These are phyloP conservation scores for Hygrophorus pudorinus DNA, from an alignment of 768 basidiomycete genomes.

Conservation along the genomic window DNA sequence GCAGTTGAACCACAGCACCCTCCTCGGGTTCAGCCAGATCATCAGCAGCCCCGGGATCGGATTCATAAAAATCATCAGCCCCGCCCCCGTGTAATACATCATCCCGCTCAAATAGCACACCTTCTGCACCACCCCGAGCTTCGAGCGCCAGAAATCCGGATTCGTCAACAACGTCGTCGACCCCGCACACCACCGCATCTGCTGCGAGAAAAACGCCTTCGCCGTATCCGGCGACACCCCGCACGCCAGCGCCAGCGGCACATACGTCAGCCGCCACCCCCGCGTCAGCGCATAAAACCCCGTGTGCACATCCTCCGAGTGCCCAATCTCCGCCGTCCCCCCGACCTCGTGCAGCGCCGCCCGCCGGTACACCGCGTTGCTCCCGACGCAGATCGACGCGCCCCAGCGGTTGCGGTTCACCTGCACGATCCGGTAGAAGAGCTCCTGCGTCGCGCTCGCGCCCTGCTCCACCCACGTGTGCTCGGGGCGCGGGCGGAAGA, in stretches of 20 bases:
- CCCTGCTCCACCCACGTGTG: conserved; percentile 22
- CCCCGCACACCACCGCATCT: conserved; percentile 22
- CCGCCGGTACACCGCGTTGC: conserved; percentile 19
- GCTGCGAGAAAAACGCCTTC: conserved; percentile 19
- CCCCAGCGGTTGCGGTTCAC: conserved; percentile 20
- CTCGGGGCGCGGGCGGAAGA: conserved; percentile 15
- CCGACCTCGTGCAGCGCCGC: conserved; percentile 16
- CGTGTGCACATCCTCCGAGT: conserved; percentile 20
- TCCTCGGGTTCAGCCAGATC: conserved; percentile 13
- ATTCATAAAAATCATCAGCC: conserved; percentile 15
- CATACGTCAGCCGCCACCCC: conserved; percentile 19
- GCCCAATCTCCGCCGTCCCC: conserved; percentile 17
- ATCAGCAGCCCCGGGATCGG: conserved; percentile 18
- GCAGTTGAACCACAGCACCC: conserved; percentile 19
- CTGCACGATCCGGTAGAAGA: conserved; percentile 19
- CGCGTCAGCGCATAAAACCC: conserved; percentile 19
- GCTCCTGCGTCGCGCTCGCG: conserved; percentile 17
- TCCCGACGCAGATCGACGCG: conserved; percentile 19
- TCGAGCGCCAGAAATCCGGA: conserved; percentile 18
- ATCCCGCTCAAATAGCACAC: conserved; percentile 19
- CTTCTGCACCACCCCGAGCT: conserved; percentile 17
- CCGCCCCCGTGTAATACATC: conserved; percentile 18
- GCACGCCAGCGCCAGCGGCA: conserved; percentile 18
- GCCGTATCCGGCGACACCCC: conserved; percentile 20
- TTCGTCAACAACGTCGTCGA: conserved; percentile 18